Base-by-base conservation (phyloP, 495 filamentous ascomycete genomes). In the Corynascus novoguineensis region DNA sequence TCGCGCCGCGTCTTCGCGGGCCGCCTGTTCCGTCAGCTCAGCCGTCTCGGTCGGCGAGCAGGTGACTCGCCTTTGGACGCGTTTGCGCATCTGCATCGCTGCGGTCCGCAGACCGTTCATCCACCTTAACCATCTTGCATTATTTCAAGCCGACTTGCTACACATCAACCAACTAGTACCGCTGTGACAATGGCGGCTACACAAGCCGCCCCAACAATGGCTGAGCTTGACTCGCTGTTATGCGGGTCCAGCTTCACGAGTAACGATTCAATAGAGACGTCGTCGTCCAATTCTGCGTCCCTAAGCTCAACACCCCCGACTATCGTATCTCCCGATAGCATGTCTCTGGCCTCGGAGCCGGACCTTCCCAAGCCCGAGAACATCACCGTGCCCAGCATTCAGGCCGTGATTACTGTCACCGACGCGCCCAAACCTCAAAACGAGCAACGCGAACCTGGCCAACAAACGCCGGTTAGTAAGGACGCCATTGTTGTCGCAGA, bases 291-390 rank as follows among this genome's bases (percentile, higher is more conserved):
- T 49, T 53, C 62, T 59, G 70, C 71, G 60, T 77, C 76, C n/a
- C 50, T 73, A n/a, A 75, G 63, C 58, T 76, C 75, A 19, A 79
- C 76, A 7, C 76, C 76, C 1, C 75, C 75, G 1, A 79, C 75
- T 10, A 74, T 71, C 5, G 60, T 71, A n/a, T 69, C 68, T 14
- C 68, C 74, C 51, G 76, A 79, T 58, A 73, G 61, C 64, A 70
- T 70, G 41, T 76, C 72, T 56, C 69, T 77, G 6, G 67, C 73
- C 31, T 77, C 73, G 9, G 76, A 79, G 27, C 64, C 63, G 10
- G 61, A 61, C 25, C 28, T 53, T 14, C 38, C 50, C 38, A 67
- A 69, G 29, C 55, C 49, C 21, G 63, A 63, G 24, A 61, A n/a
- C 35, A 21, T 59, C 29, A 28, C 59, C 35, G 53, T 38, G 8